Evolutionary conservation across 495 filamentous ascomycete genomes (phyloP).

Genomic region (Xylaria intraflava): DNA sequence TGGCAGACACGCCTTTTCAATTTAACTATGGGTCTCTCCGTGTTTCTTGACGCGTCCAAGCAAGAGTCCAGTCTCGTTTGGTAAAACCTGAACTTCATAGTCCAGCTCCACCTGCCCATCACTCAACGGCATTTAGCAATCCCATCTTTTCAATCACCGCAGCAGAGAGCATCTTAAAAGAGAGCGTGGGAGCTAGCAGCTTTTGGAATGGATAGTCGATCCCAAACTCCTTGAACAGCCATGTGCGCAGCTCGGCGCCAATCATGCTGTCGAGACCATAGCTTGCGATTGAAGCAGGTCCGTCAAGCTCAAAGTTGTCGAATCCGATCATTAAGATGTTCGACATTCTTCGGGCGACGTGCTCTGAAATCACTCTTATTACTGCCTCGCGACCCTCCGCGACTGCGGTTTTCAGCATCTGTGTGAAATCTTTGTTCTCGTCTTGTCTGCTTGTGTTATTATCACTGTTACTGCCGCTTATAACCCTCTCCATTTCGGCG

Average conservation of each 20-base stretch:
- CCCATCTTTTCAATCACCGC: slow-evolving; percentile 1
- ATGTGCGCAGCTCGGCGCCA: slow-evolving; percentile 35
- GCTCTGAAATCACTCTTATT: slow-evolving; percentile 1
- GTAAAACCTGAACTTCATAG: too few relatives aligned
- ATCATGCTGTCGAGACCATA: slow-evolving; percentile 44
- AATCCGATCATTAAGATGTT: slow-evolving; percentile 24
- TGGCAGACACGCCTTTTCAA: too few relatives aligned
- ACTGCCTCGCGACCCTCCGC: slow-evolving; percentile 7
- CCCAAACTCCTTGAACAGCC: slow-evolving; percentile 35
- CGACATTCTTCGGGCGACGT: slow-evolving; percentile 21
- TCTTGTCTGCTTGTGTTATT: neutral
- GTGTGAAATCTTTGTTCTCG: neutral
- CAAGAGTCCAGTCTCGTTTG: too few relatives aligned
- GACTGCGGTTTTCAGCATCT: neutral
- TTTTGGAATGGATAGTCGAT: slow-evolving; percentile 33
- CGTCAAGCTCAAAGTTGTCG: slow-evolving; percentile 15
- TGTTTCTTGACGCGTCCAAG: too few relatives aligned
- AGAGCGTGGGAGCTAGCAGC: slow-evolving; percentile 17
- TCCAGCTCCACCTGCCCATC: neutral
- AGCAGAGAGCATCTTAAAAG: neutral
- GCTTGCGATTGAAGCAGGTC: slow-evolving; percentile 18
- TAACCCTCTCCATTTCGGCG: neutral
- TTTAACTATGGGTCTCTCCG: too few relatives aligned
- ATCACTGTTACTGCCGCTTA: neutral
- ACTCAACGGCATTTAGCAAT: neutral